These are phyloP conservation scores for Cyberlindnera maritima DNA, from an alignment of 805 yeast genomes.

Conservation along the genomic window DNA sequence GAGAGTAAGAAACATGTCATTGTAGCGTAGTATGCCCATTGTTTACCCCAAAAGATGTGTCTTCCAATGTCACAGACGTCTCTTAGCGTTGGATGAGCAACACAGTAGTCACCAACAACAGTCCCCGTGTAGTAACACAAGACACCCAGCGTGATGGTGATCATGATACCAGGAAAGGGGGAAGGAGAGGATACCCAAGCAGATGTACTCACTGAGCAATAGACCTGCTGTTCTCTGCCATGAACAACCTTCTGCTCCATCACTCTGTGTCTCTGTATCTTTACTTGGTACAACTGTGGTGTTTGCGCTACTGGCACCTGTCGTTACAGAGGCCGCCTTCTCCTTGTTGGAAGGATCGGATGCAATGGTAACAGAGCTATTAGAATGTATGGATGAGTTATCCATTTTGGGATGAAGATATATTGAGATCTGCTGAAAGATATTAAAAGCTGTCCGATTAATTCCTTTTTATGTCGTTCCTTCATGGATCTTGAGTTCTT, in stretches of 20 bases:
- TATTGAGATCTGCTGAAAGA: no score
- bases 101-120: slow-evolving; percentile 53
- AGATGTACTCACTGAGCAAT: slow-evolving; percentile 56
- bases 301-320: no score
- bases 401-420: no score
- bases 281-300: no score
- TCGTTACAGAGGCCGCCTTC: no score
- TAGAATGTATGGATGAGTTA: no score
- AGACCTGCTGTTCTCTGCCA: slow-evolving; percentile 61
- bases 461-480: no score
- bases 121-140: slow-evolving; percentile 54
- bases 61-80: slow-evolving; percentile 61
- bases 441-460: no score
- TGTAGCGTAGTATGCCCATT: slow-evolving; percentile 55
- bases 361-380: no score
- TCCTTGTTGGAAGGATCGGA: no score
- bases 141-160: slow-evolving; percentile 48
- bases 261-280: slow-evolving; percentile 11
- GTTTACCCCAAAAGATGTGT: slow-evolving; percentile 48
- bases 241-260: slow-evolving; percentile 37
- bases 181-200: slow-evolving; percentile 62
- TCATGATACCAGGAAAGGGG: slow-evolving; percentile 52
- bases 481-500: no score
- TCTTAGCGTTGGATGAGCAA: slow-evolving; percentile 47
- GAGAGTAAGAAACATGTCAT: slow-evolving; percentile 52